Evolutionary conservation across 2,329 filamentous ascomycete genomes (phyloP).

Genomic region (Cordyceps javanica): DNA sequence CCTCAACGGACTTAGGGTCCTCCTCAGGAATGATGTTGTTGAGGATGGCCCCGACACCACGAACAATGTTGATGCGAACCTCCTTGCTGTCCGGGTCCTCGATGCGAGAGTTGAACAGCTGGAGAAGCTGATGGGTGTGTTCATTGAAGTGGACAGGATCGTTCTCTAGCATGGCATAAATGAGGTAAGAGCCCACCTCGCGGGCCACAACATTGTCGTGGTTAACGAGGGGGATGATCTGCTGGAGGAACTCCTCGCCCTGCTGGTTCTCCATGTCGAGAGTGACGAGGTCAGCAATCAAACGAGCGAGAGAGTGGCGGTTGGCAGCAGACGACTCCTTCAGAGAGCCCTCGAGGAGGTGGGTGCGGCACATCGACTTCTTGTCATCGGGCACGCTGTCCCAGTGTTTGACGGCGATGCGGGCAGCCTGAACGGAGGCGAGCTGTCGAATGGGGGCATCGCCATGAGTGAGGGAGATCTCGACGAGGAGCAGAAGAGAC

Average conservation of each 20-base stretch:
- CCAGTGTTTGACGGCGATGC: slow-evolving; percentile 85
- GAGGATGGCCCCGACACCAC: slow-evolving; percentile 80
- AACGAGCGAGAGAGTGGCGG: slow-evolving; percentile 79
- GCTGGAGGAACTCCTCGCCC: slow-evolving; percentile 74
- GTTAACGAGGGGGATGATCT: slow-evolving; percentile 72
- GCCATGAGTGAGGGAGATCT: slow-evolving; percentile 77
- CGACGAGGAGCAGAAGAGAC: slow-evolving; percentile 78
- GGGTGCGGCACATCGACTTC: slow-evolving; percentile 73
- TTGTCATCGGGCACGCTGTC: slow-evolving; percentile 62
- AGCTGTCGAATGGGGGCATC: slow-evolving; percentile 73
- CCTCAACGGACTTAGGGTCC: slow-evolving; percentile 63
- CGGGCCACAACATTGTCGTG: slow-evolving; percentile 71
- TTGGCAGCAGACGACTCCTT: slow-evolving; percentile 71
- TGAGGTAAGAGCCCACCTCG: slow-evolving; percentile 87
- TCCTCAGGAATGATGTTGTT: slow-evolving; percentile 86
- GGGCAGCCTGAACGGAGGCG: slow-evolving; percentile 82
- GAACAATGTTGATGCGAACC: slow-evolving; percentile 89
- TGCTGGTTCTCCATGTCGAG: slow-evolving; percentile 70
- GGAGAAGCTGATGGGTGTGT: slow-evolving; percentile 72
- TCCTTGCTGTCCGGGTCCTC: slow-evolving; percentile 85
- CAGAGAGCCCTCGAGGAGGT: slow-evolving; percentile 77
- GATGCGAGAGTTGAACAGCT: slow-evolving; percentile 80
- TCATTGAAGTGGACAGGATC: slow-evolving; percentile 79
- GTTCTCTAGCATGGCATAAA: slow-evolving; percentile 85
- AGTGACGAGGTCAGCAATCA: slow-evolving; percentile 81